phyloP scores from a whole-genome alignment of 805 yeast species.

The Nakazawaea holstii region DNA sequence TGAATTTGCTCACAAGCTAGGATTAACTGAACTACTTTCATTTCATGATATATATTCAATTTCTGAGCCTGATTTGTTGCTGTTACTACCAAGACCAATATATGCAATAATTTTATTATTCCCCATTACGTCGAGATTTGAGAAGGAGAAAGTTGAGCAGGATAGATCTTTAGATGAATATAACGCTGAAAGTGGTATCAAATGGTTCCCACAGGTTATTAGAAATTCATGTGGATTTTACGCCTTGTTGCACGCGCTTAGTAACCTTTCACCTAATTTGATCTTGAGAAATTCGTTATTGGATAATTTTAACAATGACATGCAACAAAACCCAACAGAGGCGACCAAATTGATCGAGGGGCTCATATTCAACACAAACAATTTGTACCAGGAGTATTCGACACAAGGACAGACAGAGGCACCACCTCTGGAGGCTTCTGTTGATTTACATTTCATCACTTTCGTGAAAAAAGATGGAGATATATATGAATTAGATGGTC shows the following conservation, averaged over 20 bases:
- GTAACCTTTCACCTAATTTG: slow-evolving; percentile 41
- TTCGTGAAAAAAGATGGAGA: slow-evolving; percentile 55
- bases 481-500: slow-evolving; percentile 84
- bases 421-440: slow-evolving; percentile 48
- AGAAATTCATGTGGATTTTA: slow-evolving; percentile 91
- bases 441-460: slow-evolving; percentile 73
- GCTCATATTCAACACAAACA: slow-evolving; percentile 21
- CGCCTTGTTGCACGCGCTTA: slow-evolving; percentile 65
- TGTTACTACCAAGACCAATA: slow-evolving; percentile 78
- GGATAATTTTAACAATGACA: slow-evolving; percentile 14
- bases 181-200: slow-evolving; percentile 29
- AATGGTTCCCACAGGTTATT: slow-evolving; percentile 85
- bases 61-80: slow-evolving; percentile 75
- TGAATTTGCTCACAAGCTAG: slow-evolving; percentile 59
- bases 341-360: slow-evolving; percentile 16
- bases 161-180: slow-evolving; percentile 26
- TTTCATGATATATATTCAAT: slow-evolving; percentile 83
- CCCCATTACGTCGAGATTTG: slow-evolving; percentile 67
- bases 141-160: slow-evolving; percentile 37
- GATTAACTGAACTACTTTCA: slow-evolving; percentile 51
- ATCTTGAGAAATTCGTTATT: slow-evolving; percentile 31
- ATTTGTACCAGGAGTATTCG: slow-evolving; percentile 38
- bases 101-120: slow-evolving; percentile 73
- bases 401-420: slow-evolving; percentile 62
- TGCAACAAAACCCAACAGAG: slow-evolving; percentile 6